A percentile compares a stretch with the other conserved stretches of the same genome.
phyloP scores from a whole-genome alignment of 805 yeast species.

The Kodamaea nitidulidarum region DNA sequence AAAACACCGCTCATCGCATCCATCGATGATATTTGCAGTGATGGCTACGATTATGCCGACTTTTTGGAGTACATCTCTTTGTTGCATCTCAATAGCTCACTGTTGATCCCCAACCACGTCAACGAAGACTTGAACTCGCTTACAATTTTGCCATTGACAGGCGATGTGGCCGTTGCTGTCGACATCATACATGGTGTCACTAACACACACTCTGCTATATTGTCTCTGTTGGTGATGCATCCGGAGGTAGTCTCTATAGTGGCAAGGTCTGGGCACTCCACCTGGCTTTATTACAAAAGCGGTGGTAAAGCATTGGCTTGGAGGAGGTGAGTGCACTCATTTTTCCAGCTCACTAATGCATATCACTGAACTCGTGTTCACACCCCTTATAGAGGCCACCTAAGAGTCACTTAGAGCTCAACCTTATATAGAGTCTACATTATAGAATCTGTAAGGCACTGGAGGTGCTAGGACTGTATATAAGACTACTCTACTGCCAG shows the following conservation, averaged over 20 bases:
- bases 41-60: conserved; percentile 11
- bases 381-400: no score
- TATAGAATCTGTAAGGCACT: no score
- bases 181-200: background rate
- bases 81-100: conserved; percentile 16
- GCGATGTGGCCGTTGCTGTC: background rate
- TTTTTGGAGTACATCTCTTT: conserved; percentile 19
- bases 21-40: background rate
- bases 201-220: background rate
- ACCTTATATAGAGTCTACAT: no score
- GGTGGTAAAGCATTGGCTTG: conserved; percentile 1
- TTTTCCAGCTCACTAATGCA: no score
- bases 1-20: background rate
- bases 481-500: no score
- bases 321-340: background rate
- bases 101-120: conserved; percentile 9
- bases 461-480: no score
- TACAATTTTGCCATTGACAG: background rate
- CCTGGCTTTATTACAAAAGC: conserved; percentile 1
- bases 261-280: background rate
- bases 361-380: no score
- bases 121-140: conserved; percentile 8
- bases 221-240: background rate
- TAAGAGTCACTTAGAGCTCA: no score
- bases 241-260: background rate